phyloP scores from a whole-genome alignment of 768 basidiomycete species.

The Tulasnella sp. region DNA sequence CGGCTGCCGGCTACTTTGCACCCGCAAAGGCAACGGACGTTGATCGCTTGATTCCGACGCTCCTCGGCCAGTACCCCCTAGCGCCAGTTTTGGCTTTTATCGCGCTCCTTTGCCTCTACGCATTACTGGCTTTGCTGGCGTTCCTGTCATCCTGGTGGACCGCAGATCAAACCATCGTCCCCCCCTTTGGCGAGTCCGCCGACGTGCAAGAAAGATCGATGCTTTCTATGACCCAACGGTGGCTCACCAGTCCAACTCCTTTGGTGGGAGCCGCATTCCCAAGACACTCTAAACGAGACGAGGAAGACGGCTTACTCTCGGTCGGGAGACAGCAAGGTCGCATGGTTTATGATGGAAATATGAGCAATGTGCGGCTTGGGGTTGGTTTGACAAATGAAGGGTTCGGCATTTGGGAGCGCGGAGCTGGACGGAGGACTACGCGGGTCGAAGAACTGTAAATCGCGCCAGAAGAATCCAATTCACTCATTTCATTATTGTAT shows the following conservation, averaged over 20 bases:
- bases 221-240: background rate
- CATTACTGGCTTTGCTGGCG: background rate
- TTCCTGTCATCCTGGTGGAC: slow-evolving; percentile 12
- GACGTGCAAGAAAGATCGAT: background rate
- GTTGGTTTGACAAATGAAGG: background rate
- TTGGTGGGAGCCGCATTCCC: background rate
- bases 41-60: background rate
- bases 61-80: background rate
- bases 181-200: background rate
- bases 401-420: background rate
- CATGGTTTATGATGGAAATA: background rate
- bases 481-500: too few species aligned
- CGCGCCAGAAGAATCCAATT: too few species aligned
- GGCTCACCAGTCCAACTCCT: background rate
- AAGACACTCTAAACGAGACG: background rate
- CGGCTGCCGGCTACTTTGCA: background rate
- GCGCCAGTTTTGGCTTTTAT: background rate
- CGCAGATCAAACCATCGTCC: background rate
- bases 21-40: background rate
- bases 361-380: background rate
- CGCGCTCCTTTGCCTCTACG: background rate
- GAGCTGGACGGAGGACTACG: background rate
- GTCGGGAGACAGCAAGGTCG: background rate
- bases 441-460: background rate
- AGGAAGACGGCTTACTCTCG: background rate